Evolutionary conservation across 2,329 filamentous ascomycete genomes (phyloP).

Genomic region (Trichophyton equinum): DNA sequence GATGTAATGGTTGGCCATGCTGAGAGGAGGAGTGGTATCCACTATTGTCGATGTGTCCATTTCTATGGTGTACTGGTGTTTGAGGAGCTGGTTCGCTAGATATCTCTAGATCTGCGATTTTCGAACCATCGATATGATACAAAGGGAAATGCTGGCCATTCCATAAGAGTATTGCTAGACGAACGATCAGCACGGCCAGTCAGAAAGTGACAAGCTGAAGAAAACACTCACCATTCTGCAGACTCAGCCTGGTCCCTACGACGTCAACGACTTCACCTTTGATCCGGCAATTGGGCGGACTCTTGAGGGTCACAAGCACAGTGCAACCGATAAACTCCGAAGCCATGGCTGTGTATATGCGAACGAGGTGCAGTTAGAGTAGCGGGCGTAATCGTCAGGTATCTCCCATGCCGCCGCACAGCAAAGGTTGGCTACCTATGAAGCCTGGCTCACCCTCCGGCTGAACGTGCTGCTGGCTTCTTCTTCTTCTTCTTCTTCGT

Average conservation of each 20-base stretch:
- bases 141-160: slow-evolving; percentile 41
- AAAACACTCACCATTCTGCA: slow-evolving; percentile 54
- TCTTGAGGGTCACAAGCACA: slow-evolving; percentile 59
- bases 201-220: neutral
- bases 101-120: slow-evolving; percentile 49
- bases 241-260: slow-evolving; percentile 53
- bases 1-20: slow-evolving; percentile 11
- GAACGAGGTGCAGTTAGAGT: neutral
- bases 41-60: neutral
- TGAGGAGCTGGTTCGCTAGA: slow-evolving; percentile 19
- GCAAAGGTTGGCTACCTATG: neutral
- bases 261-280: slow-evolving; percentile 61
- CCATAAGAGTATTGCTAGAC: slow-evolving; percentile 36
- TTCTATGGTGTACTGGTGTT: slow-evolving; percentile 7
- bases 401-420: neutral
- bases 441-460: neutral
- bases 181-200: slow-evolving; percentile 21
- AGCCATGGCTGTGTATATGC: slow-evolving; percentile 40
- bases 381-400: neutral
- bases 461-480: neutral
- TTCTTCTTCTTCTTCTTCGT: too few relatives aligned
- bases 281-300: slow-evolving; percentile 51
- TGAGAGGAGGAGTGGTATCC: slow-evolving; percentile 11
- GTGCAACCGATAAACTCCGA: slow-evolving; percentile 62
- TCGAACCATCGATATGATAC: slow-evolving; percentile 45